phyloP scores from a whole-genome alignment of 108 stramenopile genomes.

The Nitzschia putrida region DNA sequence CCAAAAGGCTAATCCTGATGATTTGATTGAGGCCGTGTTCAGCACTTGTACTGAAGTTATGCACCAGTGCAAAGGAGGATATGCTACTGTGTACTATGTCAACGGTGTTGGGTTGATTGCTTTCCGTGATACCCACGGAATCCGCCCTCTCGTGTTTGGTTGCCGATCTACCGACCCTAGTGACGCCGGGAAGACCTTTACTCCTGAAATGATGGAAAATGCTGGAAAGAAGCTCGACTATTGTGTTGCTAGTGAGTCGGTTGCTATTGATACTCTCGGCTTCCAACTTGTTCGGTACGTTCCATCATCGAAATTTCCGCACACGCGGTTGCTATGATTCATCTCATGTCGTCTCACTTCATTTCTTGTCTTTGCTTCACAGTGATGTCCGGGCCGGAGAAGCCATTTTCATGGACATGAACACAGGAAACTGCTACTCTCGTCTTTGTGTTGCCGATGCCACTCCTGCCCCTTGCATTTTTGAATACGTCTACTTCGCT shows the following conservation, averaged over 20 bases:
- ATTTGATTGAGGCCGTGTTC: constrained; percentile 72
- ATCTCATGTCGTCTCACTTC: constrained; percentile 8
- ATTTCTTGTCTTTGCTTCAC: neutral
- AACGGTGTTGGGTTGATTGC: constrained; percentile 95
- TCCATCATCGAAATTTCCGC: neutral
- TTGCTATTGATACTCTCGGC: constrained; percentile 96
- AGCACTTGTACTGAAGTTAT: constrained; percentile 78
- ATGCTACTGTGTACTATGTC: constrained; percentile 91
- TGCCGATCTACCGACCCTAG: constrained; percentile 45
- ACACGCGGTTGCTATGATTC: neutral
- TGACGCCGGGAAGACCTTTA: constrained; percentile 33
- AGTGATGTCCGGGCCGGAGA: constrained; percentile 95
- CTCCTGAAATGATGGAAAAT: constrained; percentile 41
- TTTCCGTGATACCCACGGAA: constrained; percentile 97
- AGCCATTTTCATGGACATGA: constrained; percentile 87
- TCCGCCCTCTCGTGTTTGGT: constrained; percentile 95
- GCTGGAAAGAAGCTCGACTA: constrained; percentile 68
- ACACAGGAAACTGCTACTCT: constrained; percentile 71
- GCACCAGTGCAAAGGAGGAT: constrained; percentile 89
- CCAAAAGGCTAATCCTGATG: constrained; percentile 25
- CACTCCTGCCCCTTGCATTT: constrained; percentile 89
- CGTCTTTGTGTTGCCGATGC: constrained; percentile 54
- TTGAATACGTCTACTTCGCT: constrained; percentile 99
- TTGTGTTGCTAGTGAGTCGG: constrained; percentile 92
- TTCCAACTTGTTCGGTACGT: constrained; percentile 82